phyloP scores from a whole-genome alignment of 345 rosid species.

The Euphorbia lathyris region DNA sequence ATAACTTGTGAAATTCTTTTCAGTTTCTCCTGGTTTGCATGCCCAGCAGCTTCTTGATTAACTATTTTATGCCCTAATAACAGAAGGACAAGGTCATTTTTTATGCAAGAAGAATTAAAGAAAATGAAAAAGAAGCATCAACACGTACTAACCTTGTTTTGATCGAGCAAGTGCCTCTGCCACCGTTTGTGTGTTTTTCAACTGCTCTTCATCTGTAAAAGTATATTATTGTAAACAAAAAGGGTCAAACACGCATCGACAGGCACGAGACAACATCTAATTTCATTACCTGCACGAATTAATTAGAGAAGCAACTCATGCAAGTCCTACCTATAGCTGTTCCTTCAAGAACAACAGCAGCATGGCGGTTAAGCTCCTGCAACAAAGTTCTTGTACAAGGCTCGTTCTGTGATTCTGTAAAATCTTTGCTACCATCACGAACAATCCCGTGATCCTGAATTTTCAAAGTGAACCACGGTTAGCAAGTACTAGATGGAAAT shows the following conservation, averaged over 20 bases:
- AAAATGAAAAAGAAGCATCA: constrained; percentile 4
- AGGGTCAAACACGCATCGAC: constrained; percentile 8
- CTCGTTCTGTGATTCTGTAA: constrained; percentile 49
- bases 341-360: constrained; percentile 93
- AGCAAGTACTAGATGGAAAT: background rate
- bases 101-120: constrained; percentile 2
- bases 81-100: constrained; percentile 18
- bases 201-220: constrained; percentile 55
- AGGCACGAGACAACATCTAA: background rate
- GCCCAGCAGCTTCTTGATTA: constrained; percentile 44
- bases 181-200: constrained; percentile 68
- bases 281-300: background rate
- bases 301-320: background rate
- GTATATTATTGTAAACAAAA: constrained; percentile 5
- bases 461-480: constrained; percentile 15
- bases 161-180: constrained; percentile 85
- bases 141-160: constrained; percentile 53
- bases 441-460: constrained; percentile 76
- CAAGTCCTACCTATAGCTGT: constrained; percentile 53
- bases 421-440: constrained; percentile 63
- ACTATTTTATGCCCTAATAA: constrained; percentile 31
- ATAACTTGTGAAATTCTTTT: constrained; percentile 52
- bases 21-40: constrained; percentile 40
- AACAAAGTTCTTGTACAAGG: constrained; percentile 60
- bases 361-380: constrained; percentile 84